Evolutionary conservation across 441 rosid species (phyloP), one percentile per base, ranked within the genome.

Genomic region (Populus hybrid): DNA sequence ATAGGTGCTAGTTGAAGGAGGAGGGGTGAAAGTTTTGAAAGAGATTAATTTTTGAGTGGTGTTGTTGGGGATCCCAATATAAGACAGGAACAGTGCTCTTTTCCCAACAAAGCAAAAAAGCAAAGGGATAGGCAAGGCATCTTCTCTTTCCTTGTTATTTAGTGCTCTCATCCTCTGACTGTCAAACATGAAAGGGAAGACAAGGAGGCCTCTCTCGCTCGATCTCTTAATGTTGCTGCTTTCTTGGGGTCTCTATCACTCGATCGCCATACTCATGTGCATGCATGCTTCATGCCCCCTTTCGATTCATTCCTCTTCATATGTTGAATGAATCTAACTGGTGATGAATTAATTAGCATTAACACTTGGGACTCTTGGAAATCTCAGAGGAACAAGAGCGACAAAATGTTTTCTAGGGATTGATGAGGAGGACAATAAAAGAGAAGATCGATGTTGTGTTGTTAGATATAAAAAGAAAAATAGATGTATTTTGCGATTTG

Each of bases 41-140:
- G 14, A 14, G 16, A 50, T 21, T 23, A 21, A 9, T 38, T 36
- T n/a, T 9, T 26, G 71, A 46, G 40, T 26, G 26, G 50, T 16
- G 32, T 18, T 5, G 16, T 24, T n/a, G 73, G 65, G 73, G 84
- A 82, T 78, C 79, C 81, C 84, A 36, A 78, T 59, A 34, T 14
- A 24, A 79, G 80, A 46, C n/a, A 79, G 64, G 72, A 74, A 74
- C 81, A 65, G 65, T 35, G 14, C 70, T 67, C 70, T 67, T 67
- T 67, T 67, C 70, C 70, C 70, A 67, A 67, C 35, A 63, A 63
- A 63, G 67, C 67, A 67, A 67, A 67, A 67, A 38, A 38, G 70
- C 70, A 26, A 63, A 5, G 19, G 38, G 36, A 26, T 67, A 8
- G 10, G 70, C 35, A 67, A 26, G 11, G 70, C 36, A 26, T 67